Evolutionary conservation across 352 stramenopile species (phyloP).

Genomic region (Globisporangium carolinianum): DNA sequence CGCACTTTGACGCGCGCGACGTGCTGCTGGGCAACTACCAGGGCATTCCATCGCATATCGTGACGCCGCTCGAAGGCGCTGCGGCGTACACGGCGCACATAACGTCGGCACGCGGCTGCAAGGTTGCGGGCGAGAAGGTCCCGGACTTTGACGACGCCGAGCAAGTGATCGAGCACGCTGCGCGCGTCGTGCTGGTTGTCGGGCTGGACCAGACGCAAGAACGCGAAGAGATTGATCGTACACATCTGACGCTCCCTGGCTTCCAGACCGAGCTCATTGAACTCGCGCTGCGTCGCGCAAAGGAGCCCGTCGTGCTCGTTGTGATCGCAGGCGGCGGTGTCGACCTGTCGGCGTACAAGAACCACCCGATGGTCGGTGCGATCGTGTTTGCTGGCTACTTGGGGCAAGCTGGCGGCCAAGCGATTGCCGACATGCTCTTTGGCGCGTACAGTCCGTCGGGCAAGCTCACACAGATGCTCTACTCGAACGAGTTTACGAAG

Average conservation of each 20-base stretch:
- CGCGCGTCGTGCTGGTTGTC: slow-evolving; percentile 56
- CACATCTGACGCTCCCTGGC: slow-evolving; percentile 48
- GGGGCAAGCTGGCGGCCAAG: slow-evolving; percentile 58
- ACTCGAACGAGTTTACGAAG: slow-evolving; percentile 39
- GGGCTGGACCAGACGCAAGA: slow-evolving; percentile 62
- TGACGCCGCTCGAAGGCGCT: slow-evolving; percentile 50
- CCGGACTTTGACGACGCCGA: slow-evolving; percentile 50
- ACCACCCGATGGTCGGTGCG: slow-evolving; percentile 47
- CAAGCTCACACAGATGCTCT: slow-evolving; percentile 69
- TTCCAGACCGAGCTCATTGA: slow-evolving; percentile 60
- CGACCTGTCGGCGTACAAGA: slow-evolving; percentile 55
- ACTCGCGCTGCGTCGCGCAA: slow-evolving; percentile 31
- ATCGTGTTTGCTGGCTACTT: slow-evolving; percentile 69
- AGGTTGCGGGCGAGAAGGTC: slow-evolving; percentile 40
- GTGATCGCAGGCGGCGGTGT: slow-evolving; percentile 74
- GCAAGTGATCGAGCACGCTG: slow-evolving; percentile 19
- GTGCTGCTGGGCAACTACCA: slow-evolving; percentile 75
- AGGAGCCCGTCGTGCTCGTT: slow-evolving; percentile 65
- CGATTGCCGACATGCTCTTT: slow-evolving; percentile 74
- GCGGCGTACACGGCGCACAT: slow-evolving; percentile 22
- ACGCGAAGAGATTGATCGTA: slow-evolving; percentile 61
- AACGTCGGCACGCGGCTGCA: slow-evolving; percentile 35
- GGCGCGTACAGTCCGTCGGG: slow-evolving; percentile 61
- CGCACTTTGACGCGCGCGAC: slow-evolving; percentile 57
- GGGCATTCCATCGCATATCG: slow-evolving; percentile 49